phyloP scores from a whole-genome alignment of 176 grass and related monocot species.

The Ananas comosus region DNA sequence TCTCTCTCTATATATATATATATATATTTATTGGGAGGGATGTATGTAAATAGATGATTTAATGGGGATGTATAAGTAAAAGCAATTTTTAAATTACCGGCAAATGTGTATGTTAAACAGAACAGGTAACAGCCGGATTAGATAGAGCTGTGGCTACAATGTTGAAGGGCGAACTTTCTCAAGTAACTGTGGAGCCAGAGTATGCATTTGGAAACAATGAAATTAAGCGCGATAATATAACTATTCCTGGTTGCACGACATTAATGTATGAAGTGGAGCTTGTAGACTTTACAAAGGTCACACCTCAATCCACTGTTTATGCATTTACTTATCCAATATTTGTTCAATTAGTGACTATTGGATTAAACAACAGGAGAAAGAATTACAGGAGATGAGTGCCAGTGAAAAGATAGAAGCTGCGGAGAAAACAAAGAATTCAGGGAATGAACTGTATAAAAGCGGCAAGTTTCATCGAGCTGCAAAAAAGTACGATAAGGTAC shows the following conservation, averaged over 20 bases:
- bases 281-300: slow-evolving; percentile 35
- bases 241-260: slow-evolving; percentile 20
- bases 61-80: background rate
- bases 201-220: slow-evolving; percentile 27
- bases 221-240: slow-evolving; percentile 7
- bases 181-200: slow-evolving; percentile 26
- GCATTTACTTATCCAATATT: background rate
- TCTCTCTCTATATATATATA: too few relatives aligned
- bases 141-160: slow-evolving; percentile 34
- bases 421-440: slow-evolving; percentile 27
- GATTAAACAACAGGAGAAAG: slow-evolving; percentile 25
- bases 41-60: slow-evolving; percentile 2
- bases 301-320: background rate
- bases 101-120: slow-evolving; percentile 10
- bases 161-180: slow-evolving; percentile 31
- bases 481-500: slow-evolving; percentile 38
- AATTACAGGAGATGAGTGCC: slow-evolving; percentile 26
- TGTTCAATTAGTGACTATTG: background rate
- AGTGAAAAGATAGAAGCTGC: slow-evolving; percentile 30
- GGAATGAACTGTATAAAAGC: slow-evolving; percentile 36
- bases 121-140: slow-evolving; percentile 32
- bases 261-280: slow-evolving; percentile 40
- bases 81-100: too few relatives aligned
- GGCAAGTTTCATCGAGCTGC: slow-evolving; percentile 28
- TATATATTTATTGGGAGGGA: background rate